Evolutionary conservation across 140 eudicot genomes (phyloP).

Genomic region (Anethum foeniculum): DNA sequence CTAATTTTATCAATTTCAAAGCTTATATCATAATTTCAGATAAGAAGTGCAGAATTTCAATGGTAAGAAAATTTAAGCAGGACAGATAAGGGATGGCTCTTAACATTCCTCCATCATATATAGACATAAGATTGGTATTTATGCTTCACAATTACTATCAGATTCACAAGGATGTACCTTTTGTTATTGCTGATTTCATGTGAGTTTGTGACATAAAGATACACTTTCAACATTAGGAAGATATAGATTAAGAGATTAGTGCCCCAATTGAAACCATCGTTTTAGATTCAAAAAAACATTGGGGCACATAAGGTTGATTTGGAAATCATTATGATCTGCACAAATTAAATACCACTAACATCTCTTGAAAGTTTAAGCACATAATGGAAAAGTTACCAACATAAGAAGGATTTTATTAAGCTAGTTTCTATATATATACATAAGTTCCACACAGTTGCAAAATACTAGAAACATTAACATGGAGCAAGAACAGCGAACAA

Average conservation of each 20-base stretch:
- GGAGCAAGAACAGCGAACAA: background rate
- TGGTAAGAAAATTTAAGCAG: background rate
- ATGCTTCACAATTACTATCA: background rate
- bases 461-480: background rate
- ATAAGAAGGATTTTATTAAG: background rate
- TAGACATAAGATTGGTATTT: background rate
- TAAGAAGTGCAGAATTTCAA: background rate
- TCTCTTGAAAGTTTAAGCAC: background rate
- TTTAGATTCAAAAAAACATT: background rate
- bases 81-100: background rate
- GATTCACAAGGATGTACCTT: background rate
- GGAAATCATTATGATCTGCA: background rate
- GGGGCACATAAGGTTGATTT: background rate
- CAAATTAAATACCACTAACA: background rate
- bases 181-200: background rate
- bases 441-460: too few relatives aligned
- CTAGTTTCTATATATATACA: background rate
- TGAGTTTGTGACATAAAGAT: background rate
- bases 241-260: background rate
- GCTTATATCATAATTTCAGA: background rate
- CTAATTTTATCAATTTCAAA: background rate
- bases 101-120: background rate
- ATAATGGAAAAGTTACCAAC: background rate
- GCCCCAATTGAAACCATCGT: background rate
- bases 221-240: background rate